Percentiles rank a stretch among this genome's conserved stretches.
Conservation (phyloP, 306 rosid species). For the Biancaea sappan region DNA sequence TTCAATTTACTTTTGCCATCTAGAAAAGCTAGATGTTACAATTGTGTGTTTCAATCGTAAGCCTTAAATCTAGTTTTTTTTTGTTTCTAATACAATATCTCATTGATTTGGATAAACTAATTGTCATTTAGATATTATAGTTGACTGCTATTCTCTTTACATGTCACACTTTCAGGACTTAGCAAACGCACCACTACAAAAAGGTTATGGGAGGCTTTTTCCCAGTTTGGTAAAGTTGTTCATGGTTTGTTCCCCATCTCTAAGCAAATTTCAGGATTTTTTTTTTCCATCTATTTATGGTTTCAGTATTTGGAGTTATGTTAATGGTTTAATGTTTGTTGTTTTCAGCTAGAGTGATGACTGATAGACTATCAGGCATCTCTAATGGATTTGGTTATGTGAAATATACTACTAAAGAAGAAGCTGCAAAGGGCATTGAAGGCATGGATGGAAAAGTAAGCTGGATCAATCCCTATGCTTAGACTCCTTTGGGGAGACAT, state of each 20-base stretch:
- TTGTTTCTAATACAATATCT: background rate
- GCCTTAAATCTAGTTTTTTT: background rate
- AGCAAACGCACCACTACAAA: constrained; percentile 80
- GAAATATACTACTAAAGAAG: constrained; percentile 68
- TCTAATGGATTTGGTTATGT: constrained; percentile 93
- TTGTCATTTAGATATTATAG: background rate
- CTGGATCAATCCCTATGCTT: constrained; percentile 10
- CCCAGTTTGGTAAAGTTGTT: constrained; percentile 79
- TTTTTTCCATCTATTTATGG: background rate
- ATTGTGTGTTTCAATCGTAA: constrained; percentile 8
- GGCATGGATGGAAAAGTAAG: constrained; percentile 97
- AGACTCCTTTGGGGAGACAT: background rate
- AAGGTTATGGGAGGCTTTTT: constrained; percentile 60
- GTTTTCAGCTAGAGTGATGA: constrained; percentile 79
- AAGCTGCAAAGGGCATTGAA: constrained; percentile 77
- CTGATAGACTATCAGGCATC: constrained; percentile 78
- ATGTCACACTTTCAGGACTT: constrained; percentile 60
- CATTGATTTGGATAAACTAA: background rate
- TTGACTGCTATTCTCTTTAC: background rate
- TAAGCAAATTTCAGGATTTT: background rate
- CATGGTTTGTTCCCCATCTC: constrained; percentile 51
- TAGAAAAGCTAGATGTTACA: background rate
- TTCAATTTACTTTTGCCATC: background rate
- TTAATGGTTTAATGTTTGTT: constrained; percentile 7
- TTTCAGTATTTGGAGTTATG: constrained; percentile 7